Percentiles rank a stretch among this genome's conserved stretches.
Conservation (phyloP, 108 stramenopile species). For the Conticribra weissflogii region DNA sequence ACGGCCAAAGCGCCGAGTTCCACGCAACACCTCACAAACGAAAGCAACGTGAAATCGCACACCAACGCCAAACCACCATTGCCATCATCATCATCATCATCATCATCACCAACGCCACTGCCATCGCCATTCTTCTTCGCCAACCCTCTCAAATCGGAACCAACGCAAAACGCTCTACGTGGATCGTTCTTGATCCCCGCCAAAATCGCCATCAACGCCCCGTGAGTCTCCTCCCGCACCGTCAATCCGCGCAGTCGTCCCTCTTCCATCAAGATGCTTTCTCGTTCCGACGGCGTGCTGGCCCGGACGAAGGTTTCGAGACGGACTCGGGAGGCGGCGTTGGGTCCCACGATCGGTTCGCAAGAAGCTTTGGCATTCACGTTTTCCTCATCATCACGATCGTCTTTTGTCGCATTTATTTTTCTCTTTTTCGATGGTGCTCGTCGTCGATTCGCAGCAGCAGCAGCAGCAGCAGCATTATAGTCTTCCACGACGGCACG, state of each 20-base stretch:
- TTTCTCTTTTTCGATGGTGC: too few species aligned
- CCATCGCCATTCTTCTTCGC: too few species aligned
- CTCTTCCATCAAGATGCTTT: slow-evolving; percentile 35
- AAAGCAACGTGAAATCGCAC: slow-evolving; percentile 73
- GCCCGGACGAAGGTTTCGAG: slow-evolving; percentile 51
- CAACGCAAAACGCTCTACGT: neutral
- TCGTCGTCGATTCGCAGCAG: too few species aligned
- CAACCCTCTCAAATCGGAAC: slow-evolving; percentile 10
- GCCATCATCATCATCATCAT: slow-evolving; percentile 3
- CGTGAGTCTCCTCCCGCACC: slow-evolving; percentile 56
- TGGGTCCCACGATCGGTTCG: slow-evolving; percentile 51
- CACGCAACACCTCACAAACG: slow-evolving; percentile 76
- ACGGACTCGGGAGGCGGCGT: slow-evolving; percentile 47
- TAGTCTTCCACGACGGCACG: too few species aligned
- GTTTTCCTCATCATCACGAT: slow-evolving; percentile 1
- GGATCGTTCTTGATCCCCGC: slow-evolving; percentile 23
- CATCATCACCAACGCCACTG: slow-evolving; percentile 2
- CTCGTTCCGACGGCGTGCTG: slow-evolving; percentile 63
- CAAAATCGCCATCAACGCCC: slow-evolving; percentile 42
- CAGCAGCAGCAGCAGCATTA: too few species aligned
- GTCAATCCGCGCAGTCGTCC: slow-evolving; percentile 50
- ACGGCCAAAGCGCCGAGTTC: slow-evolving; percentile 76
- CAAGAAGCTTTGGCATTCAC: slow-evolving; percentile 15
- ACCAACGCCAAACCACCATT: slow-evolving; percentile 22
- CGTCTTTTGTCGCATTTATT: too few species aligned